Conservation (phyloP, 2,329 filamentous ascomycete species). For the Cladosporium sphaerospermum region DNA sequence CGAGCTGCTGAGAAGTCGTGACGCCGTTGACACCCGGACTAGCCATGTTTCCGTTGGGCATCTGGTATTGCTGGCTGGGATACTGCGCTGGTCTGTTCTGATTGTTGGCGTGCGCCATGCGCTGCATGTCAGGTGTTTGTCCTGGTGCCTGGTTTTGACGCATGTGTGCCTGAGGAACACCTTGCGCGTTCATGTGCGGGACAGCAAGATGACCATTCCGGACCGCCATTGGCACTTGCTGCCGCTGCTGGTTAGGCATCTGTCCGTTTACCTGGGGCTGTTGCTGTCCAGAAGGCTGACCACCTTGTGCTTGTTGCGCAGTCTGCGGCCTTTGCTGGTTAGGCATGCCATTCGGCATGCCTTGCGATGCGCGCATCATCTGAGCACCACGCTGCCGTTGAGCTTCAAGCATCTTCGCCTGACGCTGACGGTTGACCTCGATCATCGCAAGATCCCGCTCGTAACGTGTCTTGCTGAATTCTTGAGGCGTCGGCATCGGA, state of each 20-base stretch:
- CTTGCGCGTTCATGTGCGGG: slow-evolving; percentile 48
- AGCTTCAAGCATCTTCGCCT: slow-evolving; percentile 54
- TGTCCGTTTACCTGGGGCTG: slow-evolving; percentile 25
- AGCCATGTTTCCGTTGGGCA: slow-evolving; percentile 24
- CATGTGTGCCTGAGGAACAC: slow-evolving; percentile 58
- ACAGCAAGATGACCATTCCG: slow-evolving; percentile 43
- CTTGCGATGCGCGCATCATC: slow-evolving; percentile 33
- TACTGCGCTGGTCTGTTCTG: slow-evolving; percentile 25
- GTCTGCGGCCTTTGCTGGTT: slow-evolving; percentile 23
- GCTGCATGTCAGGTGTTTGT: slow-evolving; percentile 19
- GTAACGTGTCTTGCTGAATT: slow-evolving; percentile 83
- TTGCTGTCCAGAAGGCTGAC: slow-evolving; percentile 23
- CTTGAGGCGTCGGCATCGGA: slow-evolving; percentile 69
- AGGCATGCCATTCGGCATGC: slow-evolving; percentile 27
- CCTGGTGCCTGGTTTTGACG: slow-evolving; percentile 19
- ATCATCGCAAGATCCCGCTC: slow-evolving; percentile 70
- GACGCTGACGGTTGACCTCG: slow-evolving; percentile 53
- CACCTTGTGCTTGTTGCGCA: slow-evolving; percentile 19
- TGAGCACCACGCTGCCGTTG: slow-evolving; percentile 37
- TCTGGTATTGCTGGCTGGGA: slow-evolving; percentile 20
- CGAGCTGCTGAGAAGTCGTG: slow-evolving; percentile 29
- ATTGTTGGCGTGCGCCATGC: slow-evolving; percentile 22
- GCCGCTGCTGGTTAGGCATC: slow-evolving; percentile 32
- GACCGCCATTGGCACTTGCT: slow-evolving; percentile 44
- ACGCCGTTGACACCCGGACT: slow-evolving; percentile 25